Conservation (phyloP, 2,329 filamentous ascomycete genomes). For the Hypoxylon sp. region DNA sequence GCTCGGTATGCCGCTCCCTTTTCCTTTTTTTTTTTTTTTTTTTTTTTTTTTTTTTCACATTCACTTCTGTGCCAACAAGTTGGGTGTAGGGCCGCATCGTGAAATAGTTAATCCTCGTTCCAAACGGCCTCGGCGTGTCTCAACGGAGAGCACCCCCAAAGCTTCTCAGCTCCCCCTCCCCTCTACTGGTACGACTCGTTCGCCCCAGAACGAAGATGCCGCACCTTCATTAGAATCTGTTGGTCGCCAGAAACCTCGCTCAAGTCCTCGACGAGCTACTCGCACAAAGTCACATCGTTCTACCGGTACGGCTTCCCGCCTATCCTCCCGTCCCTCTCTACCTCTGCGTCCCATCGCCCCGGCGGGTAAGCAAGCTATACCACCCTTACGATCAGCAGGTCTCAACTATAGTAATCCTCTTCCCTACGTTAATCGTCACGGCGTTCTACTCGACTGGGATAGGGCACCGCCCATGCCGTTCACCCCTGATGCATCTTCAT, state of each 20-base stretch:
- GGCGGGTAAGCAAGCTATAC: not conserved
- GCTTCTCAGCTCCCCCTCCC: not conserved
- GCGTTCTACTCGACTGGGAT: not conserved
- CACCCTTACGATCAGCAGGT: not conserved
- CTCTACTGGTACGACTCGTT: not conserved
- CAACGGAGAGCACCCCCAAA: not conserved
- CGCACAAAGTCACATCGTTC: not conserved
- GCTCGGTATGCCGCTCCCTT: slow-evolving; percentile 40
- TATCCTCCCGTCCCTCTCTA: not conserved
- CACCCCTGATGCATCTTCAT: not conserved
- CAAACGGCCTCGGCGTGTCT: slow-evolving; percentile 14
- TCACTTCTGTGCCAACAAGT: slow-evolving; percentile 7
- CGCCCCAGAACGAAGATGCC: not conserved
- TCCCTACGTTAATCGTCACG: not conserved
- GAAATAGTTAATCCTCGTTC: not conserved
- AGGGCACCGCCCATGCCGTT: not conserved
- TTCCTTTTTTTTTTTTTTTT: no score
- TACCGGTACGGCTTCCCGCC: not conserved
- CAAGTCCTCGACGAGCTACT: not conserved
- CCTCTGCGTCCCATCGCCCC: slow-evolving; percentile 1
- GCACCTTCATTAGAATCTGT: not conserved
- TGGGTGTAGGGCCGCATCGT: slow-evolving; percentile 9
- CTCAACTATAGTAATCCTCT: not conserved
- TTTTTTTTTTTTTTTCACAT: no score
- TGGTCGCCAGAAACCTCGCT: not conserved